Evolutionary conservation across 768 basidiomycete genomes (phyloP).

Genomic region (Suillus bovinus): DNA sequence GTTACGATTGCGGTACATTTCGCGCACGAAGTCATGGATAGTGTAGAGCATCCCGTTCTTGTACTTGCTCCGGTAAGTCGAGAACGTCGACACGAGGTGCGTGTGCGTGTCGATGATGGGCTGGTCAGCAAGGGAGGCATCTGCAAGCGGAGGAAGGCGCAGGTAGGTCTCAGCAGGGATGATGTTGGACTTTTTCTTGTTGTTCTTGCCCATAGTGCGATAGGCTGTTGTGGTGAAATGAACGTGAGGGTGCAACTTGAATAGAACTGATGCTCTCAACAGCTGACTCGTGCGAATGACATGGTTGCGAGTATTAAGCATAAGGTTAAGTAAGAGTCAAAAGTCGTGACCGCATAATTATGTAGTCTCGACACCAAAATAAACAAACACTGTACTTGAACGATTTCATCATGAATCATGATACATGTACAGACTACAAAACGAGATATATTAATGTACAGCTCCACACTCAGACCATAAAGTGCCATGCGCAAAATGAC

Average conservation of each 20-base stretch:
- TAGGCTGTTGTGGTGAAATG: slow-evolving; percentile 41
- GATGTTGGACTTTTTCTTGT: slow-evolving; percentile 24
- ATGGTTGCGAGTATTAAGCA: slow-evolving; percentile 5
- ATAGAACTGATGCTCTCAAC: slow-evolving; percentile 1
- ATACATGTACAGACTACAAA: too few relatives aligned
- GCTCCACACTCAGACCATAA: not conserved
- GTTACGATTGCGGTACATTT: slow-evolving; percentile 54
- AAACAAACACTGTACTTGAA: not conserved
- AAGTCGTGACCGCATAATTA: too few relatives aligned
- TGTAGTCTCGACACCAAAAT: not conserved
- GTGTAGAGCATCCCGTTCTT: slow-evolving; percentile 50
- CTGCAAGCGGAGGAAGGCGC: slow-evolving; percentile 29
- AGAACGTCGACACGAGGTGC: slow-evolving; percentile 75
- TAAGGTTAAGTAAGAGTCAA: not conserved
- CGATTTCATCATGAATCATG: not conserved
- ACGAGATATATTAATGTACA: not conserved
- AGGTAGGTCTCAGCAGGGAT: slow-evolving; percentile 37
- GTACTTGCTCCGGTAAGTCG: slow-evolving; percentile 62
- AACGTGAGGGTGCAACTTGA: slow-evolving; percentile 26
- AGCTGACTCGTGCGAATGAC: slow-evolving; percentile 10
- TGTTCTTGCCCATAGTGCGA: slow-evolving; percentile 43
- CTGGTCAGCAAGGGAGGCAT: slow-evolving; percentile 14
- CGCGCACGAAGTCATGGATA: slow-evolving; percentile 71
- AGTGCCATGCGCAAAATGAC: not conserved
- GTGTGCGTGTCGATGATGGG: slow-evolving; percentile 84